Conservation (phyloP, 148 eudicot genomes). For the Pouteria glomerata region DNA sequence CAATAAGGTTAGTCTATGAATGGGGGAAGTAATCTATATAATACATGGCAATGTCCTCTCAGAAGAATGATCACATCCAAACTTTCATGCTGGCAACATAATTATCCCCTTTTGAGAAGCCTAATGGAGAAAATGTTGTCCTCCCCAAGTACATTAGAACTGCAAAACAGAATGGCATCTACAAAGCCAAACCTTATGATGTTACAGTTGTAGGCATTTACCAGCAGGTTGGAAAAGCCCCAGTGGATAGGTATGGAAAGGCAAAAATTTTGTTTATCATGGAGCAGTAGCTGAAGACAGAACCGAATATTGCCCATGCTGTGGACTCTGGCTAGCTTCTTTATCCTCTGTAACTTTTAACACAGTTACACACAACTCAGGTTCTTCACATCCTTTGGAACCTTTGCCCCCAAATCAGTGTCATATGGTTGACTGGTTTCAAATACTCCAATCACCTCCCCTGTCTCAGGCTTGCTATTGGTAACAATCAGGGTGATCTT, state of each 20-base stretch:
- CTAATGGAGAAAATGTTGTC: no score
- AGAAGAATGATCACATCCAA: not conserved
- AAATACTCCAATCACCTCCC: conserved; percentile 92
- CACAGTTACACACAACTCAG: conserved; percentile 35
- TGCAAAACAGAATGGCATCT: no score
- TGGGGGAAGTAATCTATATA: not conserved
- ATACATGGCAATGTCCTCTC: not conserved
- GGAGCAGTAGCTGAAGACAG: conserved; percentile 1
- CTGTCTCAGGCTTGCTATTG: conserved; percentile 77
- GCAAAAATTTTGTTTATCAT: not conserved
- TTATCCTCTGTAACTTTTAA: not conserved
- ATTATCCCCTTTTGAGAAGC: not conserved
- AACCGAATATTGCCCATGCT: not conserved
- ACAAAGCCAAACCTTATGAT: no score
- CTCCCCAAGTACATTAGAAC: no score
- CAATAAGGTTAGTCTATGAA: not conserved
- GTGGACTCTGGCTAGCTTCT: not conserved
- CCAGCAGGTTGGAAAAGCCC: no score
- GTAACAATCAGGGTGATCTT: conserved; percentile 68
- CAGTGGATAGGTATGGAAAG: not conserved
- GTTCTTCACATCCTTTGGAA: conserved; percentile 93
- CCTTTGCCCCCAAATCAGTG: conserved; percentile 94
- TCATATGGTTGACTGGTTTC: conserved; percentile 97
- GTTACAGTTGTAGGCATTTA: no score
- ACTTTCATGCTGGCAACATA: not conserved